Evolutionary conservation across 2,329 filamentous ascomycete species (phyloP), one percentile per base, ranked within the genome.

Genomic region (Colletotrichum incanum): DNA sequence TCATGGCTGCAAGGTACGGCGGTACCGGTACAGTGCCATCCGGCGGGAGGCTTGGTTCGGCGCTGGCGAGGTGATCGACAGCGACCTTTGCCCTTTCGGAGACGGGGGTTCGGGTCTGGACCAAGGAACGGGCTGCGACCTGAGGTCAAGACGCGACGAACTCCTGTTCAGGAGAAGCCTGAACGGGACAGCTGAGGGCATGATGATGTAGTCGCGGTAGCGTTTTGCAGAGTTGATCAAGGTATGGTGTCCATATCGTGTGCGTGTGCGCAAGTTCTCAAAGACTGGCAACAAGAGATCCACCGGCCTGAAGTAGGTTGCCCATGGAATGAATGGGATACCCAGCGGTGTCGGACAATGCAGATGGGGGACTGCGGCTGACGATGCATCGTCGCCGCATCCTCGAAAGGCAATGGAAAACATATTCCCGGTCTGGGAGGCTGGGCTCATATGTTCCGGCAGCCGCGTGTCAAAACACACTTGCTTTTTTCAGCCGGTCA

Each of bases 71-170:
- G 34, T 26, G 70, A 72, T 72, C 69, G 69, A 69, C 69, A 63
- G 65, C 69, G 59, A 59, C 66, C 45, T 69, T 65, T 69, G 65
- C 70, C 60, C 26, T 26, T 72, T 69, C 23, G n/a, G 65, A 49
- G 54, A 69, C 52, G 39, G 23, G 23, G 28, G 37, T 26, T 69
- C 54, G 59, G 59, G 54, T 23, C 65, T 59, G 39, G 59, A 56
- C 69, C 69, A 64, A 59, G 65, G 43, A 64, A 64, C 43, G 56
- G 45, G 56, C 50, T 39, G 45, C 50, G 43, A 49, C 28, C 52
- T 50, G 54, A 54, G 59, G 59, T 54, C 65, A 58, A 59, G 60
- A 69, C 45, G 34, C 55, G 65, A 69, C 59, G 23, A 47, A 54
- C 23, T 71, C 41, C 34, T 47, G 52, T 54, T 69, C 47, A 55